These are phyloP conservation scores for Onygenales sp. DNA, from an alignment of 2,329 filamentous ascomycete species.

Conservation along the genomic window DNA sequence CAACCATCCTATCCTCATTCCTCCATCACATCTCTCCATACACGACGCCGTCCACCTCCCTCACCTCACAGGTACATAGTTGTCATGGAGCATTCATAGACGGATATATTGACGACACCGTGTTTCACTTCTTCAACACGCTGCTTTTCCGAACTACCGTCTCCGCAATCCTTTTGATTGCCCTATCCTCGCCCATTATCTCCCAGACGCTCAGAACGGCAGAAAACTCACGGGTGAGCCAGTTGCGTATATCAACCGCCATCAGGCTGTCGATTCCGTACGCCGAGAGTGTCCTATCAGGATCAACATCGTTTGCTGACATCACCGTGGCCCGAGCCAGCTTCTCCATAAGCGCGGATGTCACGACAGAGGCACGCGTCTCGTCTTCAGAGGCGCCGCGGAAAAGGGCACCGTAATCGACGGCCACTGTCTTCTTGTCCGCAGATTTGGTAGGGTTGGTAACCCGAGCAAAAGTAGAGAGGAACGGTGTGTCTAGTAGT, in stretches of 20 bases:
- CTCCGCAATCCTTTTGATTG: neutral
- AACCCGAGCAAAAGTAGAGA: neutral
- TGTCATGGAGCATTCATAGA: no score
- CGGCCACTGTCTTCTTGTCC: slow-evolving; percentile 5
- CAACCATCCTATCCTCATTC: no score
- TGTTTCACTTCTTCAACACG: neutral
- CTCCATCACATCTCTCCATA: no score
- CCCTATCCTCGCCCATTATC: neutral
- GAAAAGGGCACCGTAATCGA: neutral
- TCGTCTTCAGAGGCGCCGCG: neutral
- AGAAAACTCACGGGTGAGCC: slow-evolving; percentile 13
- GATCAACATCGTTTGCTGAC: slow-evolving; percentile 1
- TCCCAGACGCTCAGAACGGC: slow-evolving; percentile 5
- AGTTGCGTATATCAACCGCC: slow-evolving; percentile 22
- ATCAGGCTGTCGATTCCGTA: slow-evolving; percentile 19
- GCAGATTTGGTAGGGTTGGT: neutral
- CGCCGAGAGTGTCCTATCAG: neutral
- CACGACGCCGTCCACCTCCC: no score
- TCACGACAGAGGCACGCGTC: neutral
- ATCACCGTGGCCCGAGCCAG: neutral
- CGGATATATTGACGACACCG: no score
- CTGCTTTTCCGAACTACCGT: neutral
- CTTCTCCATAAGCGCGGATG: neutral
- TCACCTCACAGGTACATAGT: no score
- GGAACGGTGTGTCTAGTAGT: neutral